Conservation (phyloP, 805 yeast species). For the Yamadazyma sp. region DNA sequence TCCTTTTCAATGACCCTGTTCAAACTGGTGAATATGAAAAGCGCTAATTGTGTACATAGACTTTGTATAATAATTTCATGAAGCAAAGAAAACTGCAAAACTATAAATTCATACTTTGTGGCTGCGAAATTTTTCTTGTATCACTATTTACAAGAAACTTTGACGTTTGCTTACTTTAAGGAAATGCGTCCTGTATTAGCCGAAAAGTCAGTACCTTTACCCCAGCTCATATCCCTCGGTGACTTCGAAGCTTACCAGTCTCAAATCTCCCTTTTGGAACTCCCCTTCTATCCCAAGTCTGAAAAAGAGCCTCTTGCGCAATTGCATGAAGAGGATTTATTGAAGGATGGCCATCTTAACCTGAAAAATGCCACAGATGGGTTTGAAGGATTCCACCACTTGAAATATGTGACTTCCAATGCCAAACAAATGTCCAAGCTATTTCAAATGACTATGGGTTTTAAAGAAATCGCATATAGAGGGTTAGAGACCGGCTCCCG, state of each 20-base stretch:
- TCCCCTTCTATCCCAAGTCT: constrained; percentile 22
- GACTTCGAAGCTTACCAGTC: neutral
- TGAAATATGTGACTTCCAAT: constrained; percentile 72
- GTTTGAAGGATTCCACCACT: constrained; percentile 56
- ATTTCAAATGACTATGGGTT: constrained; percentile 60
- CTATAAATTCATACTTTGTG: neutral
- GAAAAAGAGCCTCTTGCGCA: constrained; percentile 20
- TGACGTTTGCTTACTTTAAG: no score
- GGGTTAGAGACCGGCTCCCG: constrained; percentile 71
- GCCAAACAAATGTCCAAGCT: constrained; percentile 62
- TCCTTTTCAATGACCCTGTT: no score
- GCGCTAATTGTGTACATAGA: no score
- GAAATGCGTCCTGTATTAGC: no score
- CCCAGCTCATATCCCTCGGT: no score
- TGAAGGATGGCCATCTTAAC: constrained; percentile 19
- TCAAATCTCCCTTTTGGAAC: neutral
- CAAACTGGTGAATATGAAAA: no score
- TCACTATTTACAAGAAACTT: neutral
- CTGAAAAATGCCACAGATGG: constrained; percentile 27
- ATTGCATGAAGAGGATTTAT: constrained; percentile 19
- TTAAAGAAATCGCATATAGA: constrained; percentile 56
- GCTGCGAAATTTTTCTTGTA: constrained; percentile 8
- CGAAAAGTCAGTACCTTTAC: no score
- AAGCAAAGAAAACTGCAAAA: no score
- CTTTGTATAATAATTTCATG: no score